These are phyloP conservation scores for Aspergillus sp. DNA, from an alignment of 2,329 filamentous ascomycete genomes.

Conservation along the genomic window DNA sequence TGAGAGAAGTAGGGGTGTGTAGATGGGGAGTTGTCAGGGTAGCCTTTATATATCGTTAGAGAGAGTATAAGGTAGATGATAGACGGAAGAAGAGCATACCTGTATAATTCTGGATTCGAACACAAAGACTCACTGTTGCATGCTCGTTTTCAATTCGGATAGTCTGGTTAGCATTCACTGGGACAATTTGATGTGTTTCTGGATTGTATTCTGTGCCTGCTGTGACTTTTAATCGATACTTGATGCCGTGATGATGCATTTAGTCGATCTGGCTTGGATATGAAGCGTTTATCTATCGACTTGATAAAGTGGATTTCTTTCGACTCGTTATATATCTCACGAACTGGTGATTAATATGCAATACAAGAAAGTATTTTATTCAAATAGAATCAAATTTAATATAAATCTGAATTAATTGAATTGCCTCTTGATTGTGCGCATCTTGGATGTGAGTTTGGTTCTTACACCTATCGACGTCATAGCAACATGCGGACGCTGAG, in stretches of 20 bases:
- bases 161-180: constrained; percentile 66
- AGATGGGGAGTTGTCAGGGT: constrained; percentile 64
- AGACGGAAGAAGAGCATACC: constrained; percentile 18
- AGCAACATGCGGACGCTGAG: no score
- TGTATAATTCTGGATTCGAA: constrained; percentile 65
- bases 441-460: no score
- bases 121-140: constrained; percentile 64
- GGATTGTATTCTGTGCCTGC: constrained; percentile 73
- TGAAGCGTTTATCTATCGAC: no score
- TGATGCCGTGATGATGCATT: not conserved
- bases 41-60: constrained; percentile 43
- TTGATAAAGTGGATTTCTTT: no score
- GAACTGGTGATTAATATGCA: no score
- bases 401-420: no score
- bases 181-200: constrained; percentile 65
- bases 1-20: constrained; percentile 74
- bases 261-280: no score
- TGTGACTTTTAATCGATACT: constrained; percentile 74
- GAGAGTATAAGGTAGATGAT: not conserved
- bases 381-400: no score
- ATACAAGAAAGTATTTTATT: no score
- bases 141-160: constrained; percentile 59
- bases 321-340: no score
- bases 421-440: no score
- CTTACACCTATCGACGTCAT: no score